These are phyloP conservation scores for Eucalyptus brandiana DNA, from an alignment of 345 rosid species.

Conservation along the genomic window DNA sequence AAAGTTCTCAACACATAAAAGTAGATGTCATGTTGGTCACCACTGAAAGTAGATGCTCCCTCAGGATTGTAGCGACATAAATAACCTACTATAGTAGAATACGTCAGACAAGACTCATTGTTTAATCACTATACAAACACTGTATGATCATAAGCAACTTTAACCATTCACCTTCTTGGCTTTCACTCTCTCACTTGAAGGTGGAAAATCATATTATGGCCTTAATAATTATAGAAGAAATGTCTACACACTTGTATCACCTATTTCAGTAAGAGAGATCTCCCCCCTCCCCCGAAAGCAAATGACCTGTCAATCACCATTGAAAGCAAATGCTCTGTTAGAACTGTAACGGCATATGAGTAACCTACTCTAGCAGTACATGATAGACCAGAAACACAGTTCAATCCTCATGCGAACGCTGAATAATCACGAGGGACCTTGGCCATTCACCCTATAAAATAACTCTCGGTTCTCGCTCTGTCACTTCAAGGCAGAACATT, in stretches of 20 bases:
- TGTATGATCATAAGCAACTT: neutral
- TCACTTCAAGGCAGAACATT: neutral
- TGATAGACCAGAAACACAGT: neutral
- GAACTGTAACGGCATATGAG: rapidly evolving
- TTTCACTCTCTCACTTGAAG: neutral
- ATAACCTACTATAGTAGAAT: rapidly evolving
- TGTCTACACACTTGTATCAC: neutral
- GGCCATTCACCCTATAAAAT: neutral
- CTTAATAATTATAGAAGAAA: neutral
- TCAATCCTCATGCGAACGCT: neutral
- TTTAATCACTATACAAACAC: neutral
- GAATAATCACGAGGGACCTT: neutral
- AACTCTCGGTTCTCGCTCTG: neutral
- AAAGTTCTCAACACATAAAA: neutral
- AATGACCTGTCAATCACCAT: neutral
- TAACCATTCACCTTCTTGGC: neutral
- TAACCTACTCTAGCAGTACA: neutral
- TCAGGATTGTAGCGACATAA: rapidly evolving
- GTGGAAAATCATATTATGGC: neutral
- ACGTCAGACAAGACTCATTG: rapidly evolving
- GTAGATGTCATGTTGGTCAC: neutral
- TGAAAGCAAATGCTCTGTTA: neutral
- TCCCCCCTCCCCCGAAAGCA: neutral
- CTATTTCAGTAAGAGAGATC: neutral
- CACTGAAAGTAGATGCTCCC: neutral